phyloP scores from a whole-genome alignment of 345 rosid genomes.

The Acer negundo region DNA sequence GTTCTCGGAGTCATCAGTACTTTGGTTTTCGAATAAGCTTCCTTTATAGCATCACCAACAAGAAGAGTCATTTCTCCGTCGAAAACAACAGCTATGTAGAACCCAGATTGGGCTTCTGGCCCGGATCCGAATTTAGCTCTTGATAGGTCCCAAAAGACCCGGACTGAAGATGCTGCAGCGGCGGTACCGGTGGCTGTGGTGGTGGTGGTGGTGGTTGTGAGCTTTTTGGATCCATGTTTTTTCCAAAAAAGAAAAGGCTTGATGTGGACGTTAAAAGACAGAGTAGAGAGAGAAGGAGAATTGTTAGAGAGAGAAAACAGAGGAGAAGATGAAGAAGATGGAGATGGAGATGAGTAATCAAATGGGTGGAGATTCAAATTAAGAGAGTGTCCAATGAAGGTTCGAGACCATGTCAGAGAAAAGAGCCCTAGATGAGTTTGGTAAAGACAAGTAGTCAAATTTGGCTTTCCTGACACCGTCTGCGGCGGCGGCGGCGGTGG shows the following conservation, averaged over 20 bases:
- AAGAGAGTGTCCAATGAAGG: slow-evolving; percentile 78
- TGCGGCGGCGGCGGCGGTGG: slow-evolving; percentile 32
- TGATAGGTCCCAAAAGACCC: slow-evolving; percentile 79
- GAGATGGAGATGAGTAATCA: slow-evolving; percentile 26
- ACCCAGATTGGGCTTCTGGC: slow-evolving; percentile 79
- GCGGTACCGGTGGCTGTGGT: neutral
- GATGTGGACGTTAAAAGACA: slow-evolving; percentile 67
- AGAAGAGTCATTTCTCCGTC: slow-evolving; percentile 68
- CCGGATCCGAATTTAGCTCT: slow-evolving; percentile 79
- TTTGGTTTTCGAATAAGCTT: slow-evolving; percentile 61
- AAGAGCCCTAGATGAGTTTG: slow-evolving; percentile 76
- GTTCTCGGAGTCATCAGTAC: slow-evolving; percentile 33
- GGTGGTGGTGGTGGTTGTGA: slow-evolving; percentile 9
- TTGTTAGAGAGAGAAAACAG: slow-evolving; percentile 39
- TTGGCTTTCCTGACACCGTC: slow-evolving; percentile 42
- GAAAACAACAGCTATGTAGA: slow-evolving; percentile 73
- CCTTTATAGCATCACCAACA: slow-evolving; percentile 67
- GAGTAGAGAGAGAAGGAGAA: slow-evolving; percentile 48
- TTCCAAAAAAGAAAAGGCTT: slow-evolving; percentile 81
- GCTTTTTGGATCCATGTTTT: slow-evolving; percentile 65
- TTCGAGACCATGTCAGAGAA: slow-evolving; percentile 83
- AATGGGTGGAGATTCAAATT: slow-evolving; percentile 68
- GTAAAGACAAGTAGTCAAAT: slow-evolving; percentile 72
- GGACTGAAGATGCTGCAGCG: slow-evolving; percentile 33
- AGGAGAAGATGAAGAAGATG: slow-evolving; percentile 27